These are phyloP conservation scores for Lachnellula arida DNA, from an alignment of 2,329 filamentous ascomycete species.

Conservation along the genomic window DNA sequence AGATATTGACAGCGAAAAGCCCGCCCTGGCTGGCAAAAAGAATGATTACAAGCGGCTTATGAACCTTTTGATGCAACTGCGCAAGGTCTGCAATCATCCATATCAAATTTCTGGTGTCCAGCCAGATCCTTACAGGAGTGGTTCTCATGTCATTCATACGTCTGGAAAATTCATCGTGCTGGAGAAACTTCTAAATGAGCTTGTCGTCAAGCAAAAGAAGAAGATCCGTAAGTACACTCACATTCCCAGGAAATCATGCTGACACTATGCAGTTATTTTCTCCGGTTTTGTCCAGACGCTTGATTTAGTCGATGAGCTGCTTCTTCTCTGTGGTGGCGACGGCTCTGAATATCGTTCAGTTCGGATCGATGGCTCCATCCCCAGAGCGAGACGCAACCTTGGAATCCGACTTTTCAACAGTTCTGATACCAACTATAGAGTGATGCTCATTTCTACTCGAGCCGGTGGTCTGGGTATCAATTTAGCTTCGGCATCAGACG, in stretches of 20 bases:
- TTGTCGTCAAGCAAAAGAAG: constrained; percentile 60
- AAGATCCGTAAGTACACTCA: constrained; percentile 68
- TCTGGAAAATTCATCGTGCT: constrained; percentile 83
- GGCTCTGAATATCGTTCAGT: constrained; percentile 67
- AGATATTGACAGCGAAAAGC: constrained; percentile 34
- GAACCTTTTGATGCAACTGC: constrained; percentile 91
- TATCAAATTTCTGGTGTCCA: constrained; percentile 40
- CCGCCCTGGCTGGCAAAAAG: constrained; percentile 25
- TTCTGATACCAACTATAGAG: constrained; percentile 73
- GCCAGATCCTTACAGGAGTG: constrained; percentile 57
- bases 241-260: background rate
- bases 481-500: constrained; percentile 89
- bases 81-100: constrained; percentile 91
- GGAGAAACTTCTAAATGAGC: constrained; percentile 77
- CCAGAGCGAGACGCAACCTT: constrained; percentile 82
- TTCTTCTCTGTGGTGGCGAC: constrained; percentile 43
- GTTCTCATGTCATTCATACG: constrained; percentile 81
- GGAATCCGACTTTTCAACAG: constrained; percentile 93
- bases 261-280: constrained; percentile 61
- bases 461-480: constrained; percentile 97
- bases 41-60: constrained; percentile 55
- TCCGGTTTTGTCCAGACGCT: constrained; percentile 90
- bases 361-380: constrained; percentile 77
- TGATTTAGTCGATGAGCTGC: constrained; percentile 85
- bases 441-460: constrained; percentile 86